These are phyloP conservation scores for Aspergillus sp. DNA, from an alignment of 2,329 filamentous ascomycete genomes.

Conservation along the genomic window DNA sequence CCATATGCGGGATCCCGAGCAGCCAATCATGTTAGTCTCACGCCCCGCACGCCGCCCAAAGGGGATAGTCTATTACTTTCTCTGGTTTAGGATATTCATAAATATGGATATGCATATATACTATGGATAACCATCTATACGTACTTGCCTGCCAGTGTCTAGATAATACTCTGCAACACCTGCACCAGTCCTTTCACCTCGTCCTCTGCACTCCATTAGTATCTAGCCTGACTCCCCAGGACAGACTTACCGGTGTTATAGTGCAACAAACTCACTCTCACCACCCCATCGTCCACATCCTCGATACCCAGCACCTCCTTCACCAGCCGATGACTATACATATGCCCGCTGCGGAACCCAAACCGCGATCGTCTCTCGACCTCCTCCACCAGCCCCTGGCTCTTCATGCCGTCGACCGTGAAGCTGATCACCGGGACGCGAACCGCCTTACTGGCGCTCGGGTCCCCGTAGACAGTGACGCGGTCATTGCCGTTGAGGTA, in stretches of 20 bases:
- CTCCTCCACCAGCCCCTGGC: slow-evolving; percentile 50
- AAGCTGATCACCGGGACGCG: slow-evolving; percentile 62
- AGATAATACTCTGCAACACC: slow-evolving; percentile 9
- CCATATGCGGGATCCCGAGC: too few species aligned
- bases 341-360: slow-evolving; percentile 58
- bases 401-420: slow-evolving; percentile 47
- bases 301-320: slow-evolving; percentile 50
- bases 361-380: slow-evolving; percentile 51
- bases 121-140: too few species aligned
- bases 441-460: slow-evolving; percentile 36
- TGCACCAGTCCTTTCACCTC: slow-evolving; percentile 10
- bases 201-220: slow-evolving; percentile 4
- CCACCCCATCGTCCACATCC: slow-evolving; percentile 52
- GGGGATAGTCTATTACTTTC: too few species aligned
- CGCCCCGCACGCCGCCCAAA: too few species aligned
- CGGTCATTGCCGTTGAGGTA: slow-evolving; percentile 48
- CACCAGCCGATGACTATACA: slow-evolving; percentile 57
- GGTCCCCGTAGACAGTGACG: slow-evolving; percentile 52
- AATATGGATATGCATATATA: too few species aligned
- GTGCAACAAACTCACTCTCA: slow-evolving; percentile 62
- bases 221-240: background rate
- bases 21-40: too few species aligned
- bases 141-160: too few species aligned
- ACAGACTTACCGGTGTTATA: slow-evolving; percentile 56
- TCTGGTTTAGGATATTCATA: too few species aligned